Evolutionary conservation across 225 moss, liverwort and hornwort species (phyloP), one percentile per base, ranked within the genome.

Genomic region (Bryum argenteum): DNA sequence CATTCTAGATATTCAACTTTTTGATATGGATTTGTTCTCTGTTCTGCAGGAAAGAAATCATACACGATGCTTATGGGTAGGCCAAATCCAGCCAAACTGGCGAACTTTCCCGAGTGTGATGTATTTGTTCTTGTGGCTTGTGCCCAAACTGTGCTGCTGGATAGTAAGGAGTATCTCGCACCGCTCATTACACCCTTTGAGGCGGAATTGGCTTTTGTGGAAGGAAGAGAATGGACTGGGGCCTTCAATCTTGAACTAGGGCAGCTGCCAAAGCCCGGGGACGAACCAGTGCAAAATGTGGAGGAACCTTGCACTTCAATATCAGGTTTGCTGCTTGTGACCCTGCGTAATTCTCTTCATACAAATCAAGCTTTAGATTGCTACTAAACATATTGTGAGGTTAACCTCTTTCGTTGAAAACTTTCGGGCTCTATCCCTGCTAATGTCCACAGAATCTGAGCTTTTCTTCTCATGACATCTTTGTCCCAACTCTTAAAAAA

Each of bases 51-150:
- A 21, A 98, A 92, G 71, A 94, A 98, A 63, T 75, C 92, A 24
- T 98, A 98, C 43, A 88, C 88, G 33, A 74, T 98, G 87, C 88
- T 98, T 64, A 94, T 98, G 89, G 98, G 98, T 77, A 92, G 94
- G 76, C 94, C 98, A 56, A 98, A 89, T 81, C 98, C 98, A 62
- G 81, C 98, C 55, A 98, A 98, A 73, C 84, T 98, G 47, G 98
- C 98, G 64, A 98, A 98, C 26, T 98, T 98, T 66, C 94, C 94
- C 38, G 98, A 98, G 88, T 98, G 98, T 74, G 98, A 98, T 65
- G 83, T 94, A 16, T 98, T 98, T 82, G 94, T 98, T 45, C 88
- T 92, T 12, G 94, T 94, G 70, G 89, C 98, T 57, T 98, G 98
- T 77, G 81, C 94, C 26, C 92, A 98, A 80, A 98, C 92, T 28